Percentiles rank a stretch among this genome's conserved stretches.
These are phyloP conservation scores for Sugiyamaella marilandica DNA, from an alignment of 805 yeast genomes.

Conservation along the genomic window DNA sequence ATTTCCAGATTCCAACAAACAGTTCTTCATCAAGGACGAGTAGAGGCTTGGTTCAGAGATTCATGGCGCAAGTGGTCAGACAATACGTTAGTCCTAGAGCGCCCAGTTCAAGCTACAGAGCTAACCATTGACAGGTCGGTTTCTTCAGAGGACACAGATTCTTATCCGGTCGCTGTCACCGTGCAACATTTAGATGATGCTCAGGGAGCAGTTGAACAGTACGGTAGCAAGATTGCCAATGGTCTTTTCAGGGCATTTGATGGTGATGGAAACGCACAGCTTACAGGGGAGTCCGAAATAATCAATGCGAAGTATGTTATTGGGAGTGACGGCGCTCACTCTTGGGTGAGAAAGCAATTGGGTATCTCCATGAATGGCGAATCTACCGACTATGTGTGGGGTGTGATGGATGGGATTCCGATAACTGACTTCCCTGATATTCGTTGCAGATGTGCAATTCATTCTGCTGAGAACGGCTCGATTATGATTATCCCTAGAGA, in stretches of 20 bases:
- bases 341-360: conserved; percentile 33
- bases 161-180: conserved; percentile 27
- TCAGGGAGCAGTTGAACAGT: conserved; percentile 19
- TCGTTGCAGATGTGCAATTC: conserved; percentile 33
- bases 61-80: conserved; percentile 21
- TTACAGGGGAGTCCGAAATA: conserved; percentile 14
- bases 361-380: conserved; percentile 36
- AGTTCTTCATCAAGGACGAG: conserved; percentile 33
- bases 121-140: conserved; percentile 17
- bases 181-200: conserved; percentile 22
- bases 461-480: conserved; percentile 32
- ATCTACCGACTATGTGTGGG: conserved; percentile 36
- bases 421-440: conserved; percentile 36
- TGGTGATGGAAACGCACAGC: conserved; percentile 22
- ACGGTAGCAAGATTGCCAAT: conserved; percentile 23
- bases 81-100: conserved; percentile 13
- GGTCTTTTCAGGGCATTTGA: conserved; percentile 31
- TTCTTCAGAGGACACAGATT: conserved; percentile 16
- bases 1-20: conserved; percentile 29
- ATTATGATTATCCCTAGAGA: conserved; percentile 37
- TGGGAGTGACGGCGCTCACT: conserved; percentile 35
- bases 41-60: conserved; percentile 30
- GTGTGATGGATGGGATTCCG: conserved; percentile 36
- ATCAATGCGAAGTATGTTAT: conserved; percentile 33
- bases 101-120: conserved; percentile 17